Evolutionary conservation across 768 basidiomycete genomes (phyloP).

Genomic region (Pulveroboletus sp.): DNA sequence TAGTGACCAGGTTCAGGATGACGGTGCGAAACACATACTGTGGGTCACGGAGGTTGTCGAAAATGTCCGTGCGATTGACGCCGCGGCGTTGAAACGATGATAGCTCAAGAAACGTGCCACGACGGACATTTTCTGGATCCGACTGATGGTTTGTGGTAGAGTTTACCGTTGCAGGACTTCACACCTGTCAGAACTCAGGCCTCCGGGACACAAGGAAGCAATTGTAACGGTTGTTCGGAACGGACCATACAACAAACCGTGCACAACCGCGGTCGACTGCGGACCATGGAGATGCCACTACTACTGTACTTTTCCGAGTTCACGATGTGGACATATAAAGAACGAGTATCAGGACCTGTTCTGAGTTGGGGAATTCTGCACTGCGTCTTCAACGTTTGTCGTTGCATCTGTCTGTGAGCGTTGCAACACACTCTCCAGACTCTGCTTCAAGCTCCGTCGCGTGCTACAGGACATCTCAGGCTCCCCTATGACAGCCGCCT

Average conservation of each 20-base stretch:
- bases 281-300: no score
- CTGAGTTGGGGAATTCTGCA: neutral
- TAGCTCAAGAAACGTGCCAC: constrained; percentile 1
- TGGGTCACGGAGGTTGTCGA: constrained; percentile 15
- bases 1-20: neutral
- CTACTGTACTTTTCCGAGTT: no score
- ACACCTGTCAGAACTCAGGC: no score
- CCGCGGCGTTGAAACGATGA: constrained; percentile 9
- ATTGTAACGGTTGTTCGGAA: constrained; percentile 4
- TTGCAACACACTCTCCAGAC: constrained; percentile 19
- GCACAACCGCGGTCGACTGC: neutral
- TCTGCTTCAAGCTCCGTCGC: constrained; percentile 21
- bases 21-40: constrained; percentile 13
- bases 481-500: neutral
- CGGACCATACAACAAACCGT: constrained; percentile 18
- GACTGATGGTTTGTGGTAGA: neutral
- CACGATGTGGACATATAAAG: no score
- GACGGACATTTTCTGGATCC: constrained; percentile 1
- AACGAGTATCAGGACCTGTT: no score
- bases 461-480: constrained; percentile 2
- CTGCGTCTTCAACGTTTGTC: neutral
- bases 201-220: no score
- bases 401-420: constrained; percentile 3
- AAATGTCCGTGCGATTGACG: constrained; percentile 16
- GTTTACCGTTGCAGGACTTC: no score